These are phyloP conservation scores for Aspergillus campestris DNA, from an alignment of 495 filamentous ascomycete genomes.

Conservation along the genomic window DNA sequence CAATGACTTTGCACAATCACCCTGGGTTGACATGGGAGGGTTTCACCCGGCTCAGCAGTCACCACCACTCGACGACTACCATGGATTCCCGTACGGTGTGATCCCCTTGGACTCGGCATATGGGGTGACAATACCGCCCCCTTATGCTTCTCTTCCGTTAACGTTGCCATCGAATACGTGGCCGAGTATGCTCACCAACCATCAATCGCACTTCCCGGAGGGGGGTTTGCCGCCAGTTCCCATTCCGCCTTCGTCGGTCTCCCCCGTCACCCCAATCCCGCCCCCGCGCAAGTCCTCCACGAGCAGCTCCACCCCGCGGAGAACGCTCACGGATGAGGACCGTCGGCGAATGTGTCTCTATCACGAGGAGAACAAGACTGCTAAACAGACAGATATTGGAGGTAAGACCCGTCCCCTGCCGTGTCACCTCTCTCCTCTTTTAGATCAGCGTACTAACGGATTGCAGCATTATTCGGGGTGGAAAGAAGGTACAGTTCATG, in stretches of 20 bases:
- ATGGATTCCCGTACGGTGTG: slow-evolving; percentile 33
- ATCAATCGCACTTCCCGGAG: slow-evolving; percentile 26
- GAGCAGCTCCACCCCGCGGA: slow-evolving; percentile 60
- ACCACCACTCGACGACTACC: slow-evolving; percentile 36
- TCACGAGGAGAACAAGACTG: slow-evolving; percentile 84
- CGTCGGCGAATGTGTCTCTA: slow-evolving; percentile 91
- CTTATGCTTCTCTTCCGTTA: slow-evolving; percentile 47
- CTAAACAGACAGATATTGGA: slow-evolving; percentile 98
- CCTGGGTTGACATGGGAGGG: slow-evolving; percentile 43
- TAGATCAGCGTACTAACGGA: slow-evolving; percentile 18
- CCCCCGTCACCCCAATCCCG: slow-evolving; percentile 39
- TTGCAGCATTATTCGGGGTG: slow-evolving; percentile 80
- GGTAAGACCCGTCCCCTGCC: slow-evolving; percentile 42
- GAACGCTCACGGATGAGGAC: slow-evolving; percentile 89
- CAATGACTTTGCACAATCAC: slow-evolving; percentile 42
- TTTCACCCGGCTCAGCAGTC: slow-evolving; percentile 39
- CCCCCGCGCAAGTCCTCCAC: slow-evolving; percentile 45
- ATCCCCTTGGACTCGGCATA: slow-evolving; percentile 35
- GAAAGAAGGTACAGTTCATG: slow-evolving; percentile 74
- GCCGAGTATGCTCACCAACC: slow-evolving; percentile 57
- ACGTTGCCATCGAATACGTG: slow-evolving; percentile 60
- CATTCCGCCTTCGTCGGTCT: slow-evolving; percentile 43
- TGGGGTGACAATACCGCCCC: slow-evolving; percentile 38
- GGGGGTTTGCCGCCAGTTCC: slow-evolving; percentile 38
- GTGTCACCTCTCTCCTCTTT: slow-evolving; percentile 4